Evolutionary conservation across 805 yeast species (phyloP).

Genomic region (Jamesozyma gamospora): DNA sequence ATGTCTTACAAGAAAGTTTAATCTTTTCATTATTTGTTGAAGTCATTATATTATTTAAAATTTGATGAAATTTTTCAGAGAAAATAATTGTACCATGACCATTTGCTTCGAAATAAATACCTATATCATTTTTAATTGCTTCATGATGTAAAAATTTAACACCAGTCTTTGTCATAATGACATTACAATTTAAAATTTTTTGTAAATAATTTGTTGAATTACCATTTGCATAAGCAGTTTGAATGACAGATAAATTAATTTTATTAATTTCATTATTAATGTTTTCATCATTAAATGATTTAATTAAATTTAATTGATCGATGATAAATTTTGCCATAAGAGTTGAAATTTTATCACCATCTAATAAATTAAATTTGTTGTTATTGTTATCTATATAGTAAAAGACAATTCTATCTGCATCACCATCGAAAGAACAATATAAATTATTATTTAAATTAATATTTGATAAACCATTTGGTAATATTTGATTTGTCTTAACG

Average conservation of each 20-base stretch:
- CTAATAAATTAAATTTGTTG: slow-evolving; percentile 47
- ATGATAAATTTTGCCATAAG: slow-evolving; percentile 63
- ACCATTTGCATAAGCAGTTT: slow-evolving; percentile 97
- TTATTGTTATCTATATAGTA: slow-evolving; percentile 40
- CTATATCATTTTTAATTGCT: slow-evolving; percentile 77
- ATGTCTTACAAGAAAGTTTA: slow-evolving; percentile 24
- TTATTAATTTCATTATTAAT: slow-evolving; percentile 12
- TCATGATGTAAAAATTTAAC: slow-evolving; percentile 79
- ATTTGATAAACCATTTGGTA: slow-evolving; percentile 44
- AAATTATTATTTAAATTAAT: slow-evolving; percentile 25
- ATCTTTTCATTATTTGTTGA: neutral
- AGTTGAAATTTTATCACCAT: slow-evolving; percentile 91
- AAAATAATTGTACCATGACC: slow-evolving; percentile 98
- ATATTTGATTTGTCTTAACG: slow-evolving; percentile 78
- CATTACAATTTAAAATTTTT: slow-evolving; percentile 58
- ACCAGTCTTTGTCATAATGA: slow-evolving; percentile 86
- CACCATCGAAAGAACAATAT: slow-evolving; percentile 89
- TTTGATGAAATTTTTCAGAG: neutral
- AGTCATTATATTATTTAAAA: neutral
- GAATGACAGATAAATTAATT: slow-evolving; percentile 69
- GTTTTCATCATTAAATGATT: slow-evolving; percentile 15
- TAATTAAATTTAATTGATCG: slow-evolving; percentile 39
- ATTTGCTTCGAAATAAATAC: slow-evolving; percentile 94
- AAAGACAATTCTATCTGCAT: slow-evolving; percentile 89
- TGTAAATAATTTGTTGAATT: slow-evolving; percentile 67